Evolutionary conservation across 2,329 filamentous ascomycete species (phyloP).

Genomic region (Aspergillus latus): DNA sequence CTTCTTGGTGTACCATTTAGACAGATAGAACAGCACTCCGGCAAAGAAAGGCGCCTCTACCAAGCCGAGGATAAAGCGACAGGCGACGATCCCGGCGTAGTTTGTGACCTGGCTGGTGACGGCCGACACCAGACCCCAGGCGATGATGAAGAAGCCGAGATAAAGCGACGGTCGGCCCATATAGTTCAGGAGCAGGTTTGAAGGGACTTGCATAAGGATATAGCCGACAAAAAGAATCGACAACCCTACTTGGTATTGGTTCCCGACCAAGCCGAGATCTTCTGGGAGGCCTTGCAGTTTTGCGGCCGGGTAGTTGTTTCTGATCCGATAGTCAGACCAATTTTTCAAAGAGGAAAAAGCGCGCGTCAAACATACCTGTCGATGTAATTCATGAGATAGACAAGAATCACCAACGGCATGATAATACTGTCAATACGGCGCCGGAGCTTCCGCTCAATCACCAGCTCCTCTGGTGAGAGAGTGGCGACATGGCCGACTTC

Average conservation of each 20-base stretch:
- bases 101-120: conserved; percentile 45
- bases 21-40: conserved; percentile 50
- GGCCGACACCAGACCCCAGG: conserved; percentile 49
- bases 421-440: conserved; percentile 39
- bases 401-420: conserved; percentile 43
- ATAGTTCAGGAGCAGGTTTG: conserved; percentile 46
- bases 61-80: conserved; percentile 46
- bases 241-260: conserved; percentile 44
- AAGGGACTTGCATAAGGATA: conserved; percentile 50
- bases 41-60: conserved; percentile 51
- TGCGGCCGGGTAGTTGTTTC: conserved; percentile 50
- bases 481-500: conserved; percentile 37
- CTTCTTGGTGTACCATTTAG: conserved; percentile 54
- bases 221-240: conserved; percentile 48
- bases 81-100: conserved; percentile 46
- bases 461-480: conserved; percentile 34
- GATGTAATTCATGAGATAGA: conserved; percentile 49
- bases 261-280: conserved; percentile 36
- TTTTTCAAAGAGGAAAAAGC: neutral
- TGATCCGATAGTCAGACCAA: neutral
- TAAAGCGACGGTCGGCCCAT: conserved; percentile 46
- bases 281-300: conserved; percentile 44
- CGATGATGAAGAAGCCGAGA: conserved; percentile 46
- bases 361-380: conserved; percentile 34
- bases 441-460: conserved; percentile 39